Evolutionary conservation across 2,329 filamentous ascomycete genomes (phyloP).

Genomic region (Didymella pomorum): DNA sequence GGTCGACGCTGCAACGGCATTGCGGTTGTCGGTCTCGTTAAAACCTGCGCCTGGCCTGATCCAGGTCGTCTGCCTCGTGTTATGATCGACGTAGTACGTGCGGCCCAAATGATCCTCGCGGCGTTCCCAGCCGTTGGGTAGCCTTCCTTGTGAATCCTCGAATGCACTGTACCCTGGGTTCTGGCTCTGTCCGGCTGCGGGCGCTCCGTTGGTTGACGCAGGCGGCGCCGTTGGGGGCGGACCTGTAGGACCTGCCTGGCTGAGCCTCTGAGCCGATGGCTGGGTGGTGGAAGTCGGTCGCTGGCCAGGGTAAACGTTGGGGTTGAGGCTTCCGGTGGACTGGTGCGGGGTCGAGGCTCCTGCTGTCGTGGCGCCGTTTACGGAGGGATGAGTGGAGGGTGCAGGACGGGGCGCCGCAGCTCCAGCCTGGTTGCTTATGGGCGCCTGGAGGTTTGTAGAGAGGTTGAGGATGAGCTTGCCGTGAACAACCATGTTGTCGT

Average conservation of each 20-base stretch:
- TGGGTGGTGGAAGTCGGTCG: slow-evolving; percentile 37
- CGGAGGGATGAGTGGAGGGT: slow-evolving; percentile 47
- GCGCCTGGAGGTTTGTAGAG: slow-evolving; percentile 83
- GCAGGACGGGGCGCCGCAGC: slow-evolving; percentile 50
- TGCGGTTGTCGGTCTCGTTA: slow-evolving; percentile 77
- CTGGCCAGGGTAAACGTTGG: slow-evolving; percentile 49
- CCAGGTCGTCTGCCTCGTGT: slow-evolving; percentile 96
- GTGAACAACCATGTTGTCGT: slow-evolving; percentile 96
- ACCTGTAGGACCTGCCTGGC: slow-evolving; percentile 41
- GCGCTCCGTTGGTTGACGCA: slow-evolving; percentile 39
- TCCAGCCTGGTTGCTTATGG: slow-evolving; percentile 64
- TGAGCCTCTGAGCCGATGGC: slow-evolving; percentile 38
- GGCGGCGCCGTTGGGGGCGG: slow-evolving; percentile 56
- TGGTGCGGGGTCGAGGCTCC: slow-evolving; percentile 51
- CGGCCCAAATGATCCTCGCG: slow-evolving; percentile 93
- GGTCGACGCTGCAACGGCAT: slow-evolving; percentile 86
- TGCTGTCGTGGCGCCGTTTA: slow-evolving; percentile 48
- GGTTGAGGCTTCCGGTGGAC: slow-evolving; percentile 49
- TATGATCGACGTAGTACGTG: slow-evolving; percentile 98
- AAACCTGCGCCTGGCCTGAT: slow-evolving; percentile 83
- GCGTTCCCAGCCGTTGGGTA: slow-evolving; percentile 94
- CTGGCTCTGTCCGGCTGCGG: slow-evolving; percentile 54
- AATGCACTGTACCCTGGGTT: slow-evolving; percentile 77
- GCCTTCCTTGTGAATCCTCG: slow-evolving; percentile 90
- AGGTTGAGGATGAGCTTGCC: slow-evolving; percentile 97